phyloP scores from a whole-genome alignment of 179 eudicot genomes.

The Beta corolliflora region DNA sequence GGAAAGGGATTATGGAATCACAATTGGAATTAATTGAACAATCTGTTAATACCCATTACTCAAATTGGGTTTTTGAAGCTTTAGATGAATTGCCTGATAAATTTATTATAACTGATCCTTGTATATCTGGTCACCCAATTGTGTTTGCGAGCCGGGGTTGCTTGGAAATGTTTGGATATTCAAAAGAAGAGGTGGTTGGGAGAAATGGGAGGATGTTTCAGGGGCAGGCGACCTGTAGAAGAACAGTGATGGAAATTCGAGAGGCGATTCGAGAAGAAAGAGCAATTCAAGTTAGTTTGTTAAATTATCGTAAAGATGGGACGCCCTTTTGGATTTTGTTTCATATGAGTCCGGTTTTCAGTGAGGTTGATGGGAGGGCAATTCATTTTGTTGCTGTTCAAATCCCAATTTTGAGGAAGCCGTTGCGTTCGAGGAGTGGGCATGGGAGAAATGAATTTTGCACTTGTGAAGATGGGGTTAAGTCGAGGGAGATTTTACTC shows the following conservation, averaged over 20 bases:
- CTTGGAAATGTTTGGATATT: constrained; percentile 78
- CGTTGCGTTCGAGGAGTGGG: constrained; percentile 41
- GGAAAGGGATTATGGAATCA: constrained; percentile 53
- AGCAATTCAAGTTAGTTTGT: constrained; percentile 54
- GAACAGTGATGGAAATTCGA: constrained; percentile 77
- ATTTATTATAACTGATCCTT: constrained; percentile 84
- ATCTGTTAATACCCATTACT: constrained; percentile 57
- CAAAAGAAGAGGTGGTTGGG: constrained; percentile 73
- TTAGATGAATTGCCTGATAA: constrained; percentile 69
- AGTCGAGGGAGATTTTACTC: constrained; percentile 37
- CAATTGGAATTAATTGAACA: constrained; percentile 53
- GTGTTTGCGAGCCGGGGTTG: constrained; percentile 80
- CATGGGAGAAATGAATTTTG: constrained; percentile 36
- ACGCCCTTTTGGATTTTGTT: constrained; percentile 90
- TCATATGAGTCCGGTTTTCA: constrained; percentile 75
- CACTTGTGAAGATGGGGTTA: constrained; percentile 42
- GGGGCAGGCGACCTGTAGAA: constrained; percentile 65
- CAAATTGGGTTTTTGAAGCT: constrained; percentile 64
- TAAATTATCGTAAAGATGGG: constrained; percentile 87
- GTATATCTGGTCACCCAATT: constrained; percentile 77
- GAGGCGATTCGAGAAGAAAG: constrained; percentile 86
- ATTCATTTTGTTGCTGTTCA: constrained; percentile 79
- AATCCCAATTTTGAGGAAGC: constrained; percentile 63
- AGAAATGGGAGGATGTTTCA: constrained; percentile 86
- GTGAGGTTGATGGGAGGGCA: constrained; percentile 71